Evolutionary conservation across 257 asterid genomes (phyloP).

Genomic region (Plectranthus barbatus): DNA sequence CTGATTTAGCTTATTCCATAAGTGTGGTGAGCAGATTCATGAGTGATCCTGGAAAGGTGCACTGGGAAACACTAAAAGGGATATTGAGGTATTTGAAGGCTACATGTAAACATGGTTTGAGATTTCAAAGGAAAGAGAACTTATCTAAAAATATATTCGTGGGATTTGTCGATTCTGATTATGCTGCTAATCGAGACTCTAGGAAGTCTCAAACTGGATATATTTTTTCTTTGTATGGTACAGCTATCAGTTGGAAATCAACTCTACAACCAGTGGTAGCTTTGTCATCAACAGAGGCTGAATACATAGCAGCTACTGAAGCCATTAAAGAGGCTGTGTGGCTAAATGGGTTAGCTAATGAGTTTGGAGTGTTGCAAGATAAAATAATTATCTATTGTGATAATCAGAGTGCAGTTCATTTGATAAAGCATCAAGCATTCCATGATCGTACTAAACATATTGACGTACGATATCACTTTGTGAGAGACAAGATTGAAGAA

Average conservation of each 20-base stretch:
- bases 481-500: too few relatives aligned
- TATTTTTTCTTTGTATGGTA: neutral
- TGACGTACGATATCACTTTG: too few relatives aligned
- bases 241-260: too few relatives aligned
- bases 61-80: neutral
- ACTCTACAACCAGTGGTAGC: too few relatives aligned
- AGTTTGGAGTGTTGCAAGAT: neutral
- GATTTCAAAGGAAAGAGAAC: neutral
- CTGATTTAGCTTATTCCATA: neutral
- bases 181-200: neutral
- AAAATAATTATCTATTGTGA: neutral
- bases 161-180: too few relatives aligned
- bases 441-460: too few relatives aligned
- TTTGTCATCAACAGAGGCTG: too few relatives aligned
- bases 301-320: too few relatives aligned
- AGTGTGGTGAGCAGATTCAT: neutral
- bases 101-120: neutral
- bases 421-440: too few relatives aligned
- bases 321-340: neutral
- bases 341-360: neutral
- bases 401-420: too few relatives aligned
- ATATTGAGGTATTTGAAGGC: neutral
- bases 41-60: neutral
- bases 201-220: neutral
- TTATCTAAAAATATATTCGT: neutral